Evolutionary conservation across 805 yeast genomes (phyloP).

Genomic region (Kluyveromyces dobzhanskii): DNA sequence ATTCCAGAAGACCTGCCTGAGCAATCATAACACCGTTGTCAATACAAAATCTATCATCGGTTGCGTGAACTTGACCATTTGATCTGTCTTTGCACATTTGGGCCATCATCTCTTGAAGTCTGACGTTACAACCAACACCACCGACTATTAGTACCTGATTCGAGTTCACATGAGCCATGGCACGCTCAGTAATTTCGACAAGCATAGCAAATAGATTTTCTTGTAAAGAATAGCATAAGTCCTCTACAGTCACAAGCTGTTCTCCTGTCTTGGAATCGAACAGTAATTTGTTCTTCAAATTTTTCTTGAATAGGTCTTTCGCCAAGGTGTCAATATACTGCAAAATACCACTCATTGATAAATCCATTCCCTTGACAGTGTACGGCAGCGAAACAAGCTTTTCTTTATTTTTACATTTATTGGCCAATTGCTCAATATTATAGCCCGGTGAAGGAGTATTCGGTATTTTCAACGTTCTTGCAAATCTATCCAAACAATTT

Average conservation of each 20-base stretch:
- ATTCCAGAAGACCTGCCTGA: slow-evolving; percentile 87
- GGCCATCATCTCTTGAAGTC: slow-evolving; percentile 96
- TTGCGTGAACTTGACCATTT: slow-evolving; percentile 82
- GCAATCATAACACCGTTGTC: slow-evolving; percentile 99
- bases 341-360: slow-evolving; percentile 91
- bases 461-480: slow-evolving; percentile 78
- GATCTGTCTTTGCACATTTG: slow-evolving; percentile 78
- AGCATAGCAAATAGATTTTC: slow-evolving; percentile 92
- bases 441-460: slow-evolving; percentile 97
- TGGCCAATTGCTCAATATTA: slow-evolving; percentile 92
- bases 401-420: slow-evolving; percentile 41
- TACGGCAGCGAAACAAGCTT: slow-evolving; percentile 71
- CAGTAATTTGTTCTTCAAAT: slow-evolving; percentile 33
- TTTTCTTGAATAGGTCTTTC: slow-evolving; percentile 46
- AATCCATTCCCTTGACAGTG: slow-evolving; percentile 97
- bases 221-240: slow-evolving; percentile 86
- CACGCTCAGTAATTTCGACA: slow-evolving; percentile 95
- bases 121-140: slow-evolving; percentile 93
- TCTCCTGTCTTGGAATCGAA: slow-evolving; percentile 33
- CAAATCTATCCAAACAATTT: slow-evolving; percentile 92
- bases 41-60: slow-evolving; percentile 94
- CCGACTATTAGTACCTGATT: slow-evolving; percentile 91
- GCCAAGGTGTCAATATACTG: slow-evolving; percentile 81
- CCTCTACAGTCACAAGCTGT: slow-evolving; percentile 64
- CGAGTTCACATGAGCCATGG: slow-evolving; percentile 94